phyloP scores from a whole-genome alignment of 495 filamentous ascomycete species.

The Podospora appendiculata region DNA sequence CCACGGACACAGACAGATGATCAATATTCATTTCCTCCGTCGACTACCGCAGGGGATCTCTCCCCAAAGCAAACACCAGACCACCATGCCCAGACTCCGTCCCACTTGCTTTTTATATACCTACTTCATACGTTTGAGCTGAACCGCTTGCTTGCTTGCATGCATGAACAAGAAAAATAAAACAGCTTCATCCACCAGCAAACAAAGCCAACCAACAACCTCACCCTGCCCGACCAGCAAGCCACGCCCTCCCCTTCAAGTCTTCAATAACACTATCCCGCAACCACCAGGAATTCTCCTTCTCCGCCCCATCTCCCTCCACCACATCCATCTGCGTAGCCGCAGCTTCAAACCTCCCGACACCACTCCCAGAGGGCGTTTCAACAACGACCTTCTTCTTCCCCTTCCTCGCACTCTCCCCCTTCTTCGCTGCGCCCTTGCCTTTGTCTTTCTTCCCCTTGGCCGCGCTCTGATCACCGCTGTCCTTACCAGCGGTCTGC shows the following conservation, averaged over 20 bases:
- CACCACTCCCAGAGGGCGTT: background rate
- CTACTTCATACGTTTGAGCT: too few relatives aligned
- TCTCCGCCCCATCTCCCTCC: conserved; percentile 4
- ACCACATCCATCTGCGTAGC: background rate
- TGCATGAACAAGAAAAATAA: too few relatives aligned
- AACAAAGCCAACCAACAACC: background rate
- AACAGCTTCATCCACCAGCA: too few relatives aligned
- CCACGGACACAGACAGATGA: too few relatives aligned
- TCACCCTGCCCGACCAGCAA: conserved; percentile 25
- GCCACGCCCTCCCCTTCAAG: conserved; percentile 49
- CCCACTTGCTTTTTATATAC: too few relatives aligned
- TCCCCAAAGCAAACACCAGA: too few relatives aligned
- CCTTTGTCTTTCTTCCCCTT: conserved; percentile 22
- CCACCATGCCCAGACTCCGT: too few relatives aligned
- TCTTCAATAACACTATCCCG: conserved; percentile 45
- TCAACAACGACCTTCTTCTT: conserved; percentile 23
- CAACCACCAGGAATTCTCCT: conserved; percentile 34
- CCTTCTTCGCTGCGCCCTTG: conserved; percentile 8
- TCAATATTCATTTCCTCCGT: too few relatives aligned
- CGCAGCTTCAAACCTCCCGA: background rate
- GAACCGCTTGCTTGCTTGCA: too few relatives aligned
- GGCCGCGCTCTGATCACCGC: background rate
- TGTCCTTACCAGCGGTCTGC: background rate
- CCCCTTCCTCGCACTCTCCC: conserved; percentile 13
- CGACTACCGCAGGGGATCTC: too few relatives aligned